These are phyloP conservation scores for Fragilaria radians DNA, from an alignment of 108 stramenopile genomes.

Conservation along the genomic window DNA sequence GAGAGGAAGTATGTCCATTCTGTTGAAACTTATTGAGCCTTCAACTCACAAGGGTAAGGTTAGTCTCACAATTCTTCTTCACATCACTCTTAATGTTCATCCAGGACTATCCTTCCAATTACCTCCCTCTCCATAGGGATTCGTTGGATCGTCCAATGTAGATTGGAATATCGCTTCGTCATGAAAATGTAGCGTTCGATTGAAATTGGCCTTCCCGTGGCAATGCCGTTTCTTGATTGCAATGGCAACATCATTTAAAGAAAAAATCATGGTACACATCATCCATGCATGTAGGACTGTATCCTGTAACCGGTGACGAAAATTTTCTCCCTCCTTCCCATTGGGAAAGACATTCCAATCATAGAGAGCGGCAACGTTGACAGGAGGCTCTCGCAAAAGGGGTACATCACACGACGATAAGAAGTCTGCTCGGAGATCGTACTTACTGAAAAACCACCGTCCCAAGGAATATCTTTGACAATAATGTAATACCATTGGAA, in stretches of 20 bases:
- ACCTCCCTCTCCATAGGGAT: slow-evolving; percentile 1
- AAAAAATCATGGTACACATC: neutral
- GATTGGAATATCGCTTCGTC: slow-evolving; percentile 3
- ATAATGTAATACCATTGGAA: slow-evolving; percentile 53
- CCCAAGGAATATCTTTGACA: slow-evolving; percentile 49
- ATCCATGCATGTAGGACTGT: neutral
- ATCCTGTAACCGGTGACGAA: neutral
- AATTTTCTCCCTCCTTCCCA: neutral
- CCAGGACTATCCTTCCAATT: neutral
- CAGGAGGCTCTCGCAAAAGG: slow-evolving; percentile 50
- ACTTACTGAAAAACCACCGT: slow-evolving; percentile 44
- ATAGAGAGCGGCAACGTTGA: slow-evolving; percentile 37
- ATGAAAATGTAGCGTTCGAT: slow-evolving; percentile 11
- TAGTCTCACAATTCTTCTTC: no score
- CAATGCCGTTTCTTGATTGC: neutral
- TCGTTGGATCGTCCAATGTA: slow-evolving; percentile 1
- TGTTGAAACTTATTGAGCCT: no score
- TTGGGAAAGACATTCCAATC: slow-evolving; percentile 13
- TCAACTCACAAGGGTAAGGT: no score
- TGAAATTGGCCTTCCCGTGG: neutral
- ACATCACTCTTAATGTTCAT: no score
- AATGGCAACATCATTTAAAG: neutral
- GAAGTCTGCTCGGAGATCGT: slow-evolving; percentile 44
- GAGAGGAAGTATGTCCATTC: no score
- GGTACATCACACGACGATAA: slow-evolving; percentile 63